Percentiles rank a stretch among this genome's conserved stretches.
Evolutionary conservation across 805 yeast species (phyloP).

Genomic region (Tetrapisispora arboricola): DNA sequence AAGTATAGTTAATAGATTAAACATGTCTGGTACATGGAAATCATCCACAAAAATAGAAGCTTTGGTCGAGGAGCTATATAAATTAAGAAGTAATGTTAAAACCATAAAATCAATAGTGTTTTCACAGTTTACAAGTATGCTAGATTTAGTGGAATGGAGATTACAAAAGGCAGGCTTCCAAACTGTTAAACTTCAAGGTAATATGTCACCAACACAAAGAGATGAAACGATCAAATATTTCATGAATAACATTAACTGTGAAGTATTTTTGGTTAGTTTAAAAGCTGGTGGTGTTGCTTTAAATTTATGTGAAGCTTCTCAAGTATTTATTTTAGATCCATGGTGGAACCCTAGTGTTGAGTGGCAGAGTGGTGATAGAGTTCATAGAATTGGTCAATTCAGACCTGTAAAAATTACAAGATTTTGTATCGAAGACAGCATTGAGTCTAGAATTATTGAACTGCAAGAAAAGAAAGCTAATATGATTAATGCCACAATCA

Average conservation of each 20-base stretch:
- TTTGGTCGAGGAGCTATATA: slow-evolving; percentile 82
- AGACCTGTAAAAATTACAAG: slow-evolving; percentile 90
- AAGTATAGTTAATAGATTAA: slow-evolving; percentile 77
- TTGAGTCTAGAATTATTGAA: slow-evolving; percentile 91
- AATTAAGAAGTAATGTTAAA: slow-evolving; percentile 70
- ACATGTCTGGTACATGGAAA: slow-evolving; percentile 81
- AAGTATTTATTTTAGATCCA: slow-evolving; percentile 90
- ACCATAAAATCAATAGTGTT: slow-evolving; percentile 95
- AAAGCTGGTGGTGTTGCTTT: slow-evolving; percentile 99
- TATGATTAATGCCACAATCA: slow-evolving; percentile 95
- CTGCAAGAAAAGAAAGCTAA: slow-evolving; percentile 95
- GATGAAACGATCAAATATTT: slow-evolving; percentile 84
- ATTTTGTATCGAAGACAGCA: slow-evolving; percentile 91
- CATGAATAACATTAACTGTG: slow-evolving; percentile 87
- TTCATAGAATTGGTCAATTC: slow-evolving; percentile 92
- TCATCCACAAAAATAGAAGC: slow-evolving; percentile 97
- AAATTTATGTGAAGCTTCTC: slow-evolving; percentile 93
- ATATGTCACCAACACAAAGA: slow-evolving; percentile 93
- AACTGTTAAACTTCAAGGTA: slow-evolving; percentile 90
- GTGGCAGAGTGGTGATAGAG: slow-evolving; percentile 98
- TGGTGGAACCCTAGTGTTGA: slow-evolving; percentile 99
- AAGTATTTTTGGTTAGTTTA: slow-evolving; percentile 85
- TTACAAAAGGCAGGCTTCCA: slow-evolving; percentile 88
- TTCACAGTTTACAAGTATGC: slow-evolving; percentile 94
- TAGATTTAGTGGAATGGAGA: slow-evolving; percentile 94